Evolutionary conservation across 257 asterid genomes (phyloP).

Genomic region (Salvia hispanica): DNA sequence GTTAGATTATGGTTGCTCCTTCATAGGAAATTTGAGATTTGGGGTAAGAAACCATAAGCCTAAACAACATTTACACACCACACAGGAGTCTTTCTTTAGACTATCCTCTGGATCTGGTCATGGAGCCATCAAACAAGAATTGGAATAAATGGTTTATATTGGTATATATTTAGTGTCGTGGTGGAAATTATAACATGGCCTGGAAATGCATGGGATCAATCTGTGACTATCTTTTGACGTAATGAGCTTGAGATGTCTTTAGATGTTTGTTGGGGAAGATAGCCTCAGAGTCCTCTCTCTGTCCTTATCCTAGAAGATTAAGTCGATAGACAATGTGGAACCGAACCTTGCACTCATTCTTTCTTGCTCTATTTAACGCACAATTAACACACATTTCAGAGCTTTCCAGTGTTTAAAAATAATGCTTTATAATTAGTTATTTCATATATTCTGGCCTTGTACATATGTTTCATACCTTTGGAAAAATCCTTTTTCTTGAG

Average conservation of each 20-base stretch:
- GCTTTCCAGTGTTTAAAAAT: background rate
- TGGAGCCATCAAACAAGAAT: background rate
- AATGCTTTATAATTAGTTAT: background rate
- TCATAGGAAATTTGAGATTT: too few species aligned
- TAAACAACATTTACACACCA: too few species aligned
- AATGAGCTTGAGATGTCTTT: background rate
- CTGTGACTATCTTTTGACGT: background rate
- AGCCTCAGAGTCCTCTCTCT: background rate
- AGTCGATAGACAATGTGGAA: background rate
- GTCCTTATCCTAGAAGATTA: background rate
- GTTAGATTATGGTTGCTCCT: too few species aligned
- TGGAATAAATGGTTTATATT: background rate
- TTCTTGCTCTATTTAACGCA: background rate
- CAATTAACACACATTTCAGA: background rate
- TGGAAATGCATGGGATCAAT: background rate
- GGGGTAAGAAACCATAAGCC: too few species aligned
- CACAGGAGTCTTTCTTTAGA: too few species aligned
- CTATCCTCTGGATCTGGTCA: background rate
- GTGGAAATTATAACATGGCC: background rate
- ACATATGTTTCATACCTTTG: background rate
- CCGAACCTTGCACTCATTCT: background rate
- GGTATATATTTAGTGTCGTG: background rate
- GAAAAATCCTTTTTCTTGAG: background rate
- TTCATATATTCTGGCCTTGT: background rate
- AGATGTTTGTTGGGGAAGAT: background rate